Base-by-base conservation (phyloP, 1,284 basidiomycete species). In the Malassezia equina region DNA sequence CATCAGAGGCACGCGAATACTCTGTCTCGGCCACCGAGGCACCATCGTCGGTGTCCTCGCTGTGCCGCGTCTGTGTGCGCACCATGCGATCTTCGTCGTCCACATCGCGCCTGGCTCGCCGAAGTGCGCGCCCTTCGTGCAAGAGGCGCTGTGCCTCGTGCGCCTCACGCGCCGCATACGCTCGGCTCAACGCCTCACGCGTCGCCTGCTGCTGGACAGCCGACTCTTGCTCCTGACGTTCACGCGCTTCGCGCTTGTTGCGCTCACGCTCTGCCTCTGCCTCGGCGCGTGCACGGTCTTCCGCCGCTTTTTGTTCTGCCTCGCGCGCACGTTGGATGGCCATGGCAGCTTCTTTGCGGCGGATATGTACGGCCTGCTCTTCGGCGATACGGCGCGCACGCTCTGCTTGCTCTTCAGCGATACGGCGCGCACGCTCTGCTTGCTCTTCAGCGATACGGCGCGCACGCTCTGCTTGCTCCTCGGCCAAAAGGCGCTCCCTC, bases 21-120 rank as follows among this genome's bases (percentile, higher is more conserved):
- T 48, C 46, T 24, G 46, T 48, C 33, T 48, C 46, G 21, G 33
- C 34, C 3, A 44, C 27, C 5, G 55, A 52, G 24, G 55, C 34
- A 27, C 21, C 40, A n/a, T 57, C 46, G 31, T 48, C 52, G 9
- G 21, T 5, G 23, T 46, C 49, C 23, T 57, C 50, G 19, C 7
- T 23, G n/a, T 34, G 41, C 9, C 54, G 54, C 23, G 29, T 33
- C 2, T 31, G 24, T 12, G 29, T 3, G 7, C 55, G 55, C 19
- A 27, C 13, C n/a, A 52, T 29, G 27, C 50, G 50, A 36, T 57
- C 55, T 28, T 57, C 55, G 23, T 57, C 55, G 13, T 57, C 55
- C 15, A 39, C 50, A 32, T 57, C 55, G 44, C 55, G 55, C 49
- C 44, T 17, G 19, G 55, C 55, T 15, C 55, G 55, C 32, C 51